Percentiles rank a stretch among this genome's conserved stretches.
phyloP scores from a whole-genome alignment of 139 green algal genomes.

The Chlamydomonas sp. region DNA sequence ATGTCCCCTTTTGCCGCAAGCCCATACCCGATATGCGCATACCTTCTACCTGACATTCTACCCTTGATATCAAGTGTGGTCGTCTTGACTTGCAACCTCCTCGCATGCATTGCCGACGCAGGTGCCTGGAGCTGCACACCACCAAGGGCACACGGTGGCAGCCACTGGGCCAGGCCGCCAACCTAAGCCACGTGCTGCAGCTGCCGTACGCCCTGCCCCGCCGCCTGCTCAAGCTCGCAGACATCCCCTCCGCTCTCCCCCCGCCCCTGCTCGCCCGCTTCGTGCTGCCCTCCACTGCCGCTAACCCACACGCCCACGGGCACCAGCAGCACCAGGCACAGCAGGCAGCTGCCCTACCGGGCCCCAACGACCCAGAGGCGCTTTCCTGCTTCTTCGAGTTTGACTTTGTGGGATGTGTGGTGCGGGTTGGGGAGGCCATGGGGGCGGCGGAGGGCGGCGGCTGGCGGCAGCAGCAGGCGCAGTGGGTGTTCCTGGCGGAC shows the following conservation, averaged over 20 bases:
- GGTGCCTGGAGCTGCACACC: not conserved
- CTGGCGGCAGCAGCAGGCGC: not conserved
- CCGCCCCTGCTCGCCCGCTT: not conserved
- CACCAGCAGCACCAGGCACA: not conserved
- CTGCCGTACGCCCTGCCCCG: conserved; percentile 16
- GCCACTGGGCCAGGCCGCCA: not conserved
- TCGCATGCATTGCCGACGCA: too few species aligned
- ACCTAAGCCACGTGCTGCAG: conserved; percentile 7
- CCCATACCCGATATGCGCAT: too few species aligned
- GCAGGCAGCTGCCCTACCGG: not conserved
- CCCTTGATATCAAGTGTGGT: too few species aligned
- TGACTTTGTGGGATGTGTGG: conserved; percentile 23
- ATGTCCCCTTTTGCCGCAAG: too few species aligned
- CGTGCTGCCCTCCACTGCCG: not conserved
- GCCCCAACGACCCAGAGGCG: not conserved
- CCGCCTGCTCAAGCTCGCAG: not conserved
- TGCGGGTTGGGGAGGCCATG: not conserved
- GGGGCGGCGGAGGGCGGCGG: not conserved
- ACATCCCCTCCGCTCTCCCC: not conserved
- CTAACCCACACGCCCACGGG: not conserved
- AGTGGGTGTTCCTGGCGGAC: conserved; percentile 47
- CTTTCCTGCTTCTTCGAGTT: conserved; percentile 7
- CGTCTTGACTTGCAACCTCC: too few species aligned
- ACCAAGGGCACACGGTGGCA: not conserved
- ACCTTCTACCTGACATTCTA: too few species aligned